Conservation (phyloP, 306 rosid species). For the Castanopsis chinensis region DNA sequence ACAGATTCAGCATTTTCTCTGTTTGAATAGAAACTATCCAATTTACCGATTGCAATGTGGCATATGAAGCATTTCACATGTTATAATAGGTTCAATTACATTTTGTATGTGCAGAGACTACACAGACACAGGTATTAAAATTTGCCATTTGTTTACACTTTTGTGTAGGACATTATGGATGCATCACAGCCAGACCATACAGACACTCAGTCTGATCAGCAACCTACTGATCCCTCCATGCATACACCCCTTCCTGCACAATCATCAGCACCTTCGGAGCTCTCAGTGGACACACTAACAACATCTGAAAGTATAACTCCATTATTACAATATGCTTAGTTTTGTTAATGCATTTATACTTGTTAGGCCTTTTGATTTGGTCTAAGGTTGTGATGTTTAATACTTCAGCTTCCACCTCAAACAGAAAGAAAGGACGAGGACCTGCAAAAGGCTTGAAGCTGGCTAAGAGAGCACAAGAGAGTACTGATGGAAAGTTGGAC, state of each 20-base stretch:
- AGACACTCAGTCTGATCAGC: not conserved
- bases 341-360: not conserved
- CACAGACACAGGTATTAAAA: not conserved
- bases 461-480: slow-evolving; percentile 9
- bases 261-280: slow-evolving; percentile 5
- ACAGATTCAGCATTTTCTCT: not conserved
- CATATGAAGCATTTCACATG: not conserved
- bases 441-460: slow-evolving; percentile 11
- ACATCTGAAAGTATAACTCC: not conserved
- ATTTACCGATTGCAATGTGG: not conserved
- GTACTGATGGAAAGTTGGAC: slow-evolving; percentile 12
- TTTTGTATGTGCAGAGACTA: not conserved
- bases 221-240: not conserved
- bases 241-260: not conserved
- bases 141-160: not conserved
- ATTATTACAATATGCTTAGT: not conserved
- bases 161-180: not conserved
- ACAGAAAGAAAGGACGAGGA: slow-evolving; percentile 2
- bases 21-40: not conserved
- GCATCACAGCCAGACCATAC: not conserved
- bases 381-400: not conserved
- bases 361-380: not conserved
- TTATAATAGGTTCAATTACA: not conserved
- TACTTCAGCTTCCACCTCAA: not conserved
- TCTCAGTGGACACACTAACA: slow-evolving; percentile 3